These are phyloP conservation scores for Cokeromyces recurvatus DNA, from an alignment of 371 early-diverging fungal species.

Conservation along the genomic window DNA sequence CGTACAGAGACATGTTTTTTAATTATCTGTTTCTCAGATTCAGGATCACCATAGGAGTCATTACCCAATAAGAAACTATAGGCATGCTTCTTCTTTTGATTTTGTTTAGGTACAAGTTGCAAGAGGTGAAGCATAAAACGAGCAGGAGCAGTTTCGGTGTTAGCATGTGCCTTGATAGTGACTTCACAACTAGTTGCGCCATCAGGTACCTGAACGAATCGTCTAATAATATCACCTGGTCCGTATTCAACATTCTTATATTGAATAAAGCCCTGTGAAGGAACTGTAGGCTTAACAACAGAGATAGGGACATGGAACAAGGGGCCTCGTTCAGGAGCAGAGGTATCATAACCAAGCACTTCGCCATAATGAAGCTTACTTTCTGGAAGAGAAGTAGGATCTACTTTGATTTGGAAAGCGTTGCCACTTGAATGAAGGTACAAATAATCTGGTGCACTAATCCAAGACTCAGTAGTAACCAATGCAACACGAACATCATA, in stretches of 20 bases:
- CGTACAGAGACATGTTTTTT: constrained; percentile 60
- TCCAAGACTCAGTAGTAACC: constrained; percentile 71
- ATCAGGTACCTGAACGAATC: constrained; percentile 76
- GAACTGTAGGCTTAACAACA: constrained; percentile 74
- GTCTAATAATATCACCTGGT: constrained; percentile 77
- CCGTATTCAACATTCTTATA: constrained; percentile 62
- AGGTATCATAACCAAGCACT: constrained; percentile 78
- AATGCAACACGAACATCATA: constrained; percentile 82
- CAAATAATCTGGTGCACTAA: constrained; percentile 74
- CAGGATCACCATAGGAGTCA: constrained; percentile 59
- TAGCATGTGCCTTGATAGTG: constrained; percentile 29
- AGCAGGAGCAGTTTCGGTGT: constrained; percentile 46
- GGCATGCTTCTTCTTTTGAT: constrained; percentile 59
- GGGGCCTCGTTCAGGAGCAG: constrained; percentile 68
- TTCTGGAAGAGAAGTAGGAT: constrained; percentile 72
- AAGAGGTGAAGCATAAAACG: constrained; percentile 60
- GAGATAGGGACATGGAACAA: constrained; percentile 87
- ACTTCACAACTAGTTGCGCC: constrained; percentile 73
- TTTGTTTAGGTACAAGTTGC: constrained; percentile 73
- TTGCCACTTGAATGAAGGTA: constrained; percentile 67
- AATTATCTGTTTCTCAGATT: constrained; percentile 57
- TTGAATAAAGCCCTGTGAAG: constrained; percentile 43
- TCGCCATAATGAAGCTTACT: constrained; percentile 78
- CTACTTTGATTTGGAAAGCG: constrained; percentile 71
- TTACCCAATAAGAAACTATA: constrained; percentile 56